Conservation (phyloP, 2,329 filamentous ascomycete species). For the Colletotrichum camelliae region DNA sequence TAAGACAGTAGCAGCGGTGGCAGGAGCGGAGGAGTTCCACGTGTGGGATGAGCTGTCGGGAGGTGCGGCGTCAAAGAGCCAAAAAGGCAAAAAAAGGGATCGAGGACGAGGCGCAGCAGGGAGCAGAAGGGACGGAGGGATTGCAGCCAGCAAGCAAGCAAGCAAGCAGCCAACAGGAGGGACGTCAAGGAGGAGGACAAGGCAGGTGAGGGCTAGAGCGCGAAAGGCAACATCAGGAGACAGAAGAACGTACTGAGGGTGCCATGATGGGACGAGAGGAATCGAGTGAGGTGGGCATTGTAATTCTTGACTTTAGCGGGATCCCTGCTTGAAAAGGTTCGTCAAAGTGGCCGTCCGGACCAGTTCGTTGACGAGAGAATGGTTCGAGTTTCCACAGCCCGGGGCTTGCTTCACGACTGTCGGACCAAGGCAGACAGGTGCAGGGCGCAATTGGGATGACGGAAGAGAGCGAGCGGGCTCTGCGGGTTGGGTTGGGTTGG, state of each 20-base stretch:
- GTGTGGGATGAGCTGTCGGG: not conserved
- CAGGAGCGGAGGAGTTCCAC: conserved; percentile 9
- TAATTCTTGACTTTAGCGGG: conserved; percentile 1
- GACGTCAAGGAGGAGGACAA: not conserved
- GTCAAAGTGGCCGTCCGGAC: conserved; percentile 2
- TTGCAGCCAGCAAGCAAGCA: not conserved
- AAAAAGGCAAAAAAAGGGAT: not conserved
- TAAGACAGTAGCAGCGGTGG: not conserved
- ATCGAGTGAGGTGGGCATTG: conserved; percentile 65
- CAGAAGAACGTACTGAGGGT: conserved; percentile 58
- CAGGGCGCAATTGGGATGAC: conserved; percentile 1
- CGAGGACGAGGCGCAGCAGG: not conserved
- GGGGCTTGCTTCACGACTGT: conserved; percentile 21
- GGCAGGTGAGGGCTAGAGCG: not conserved
- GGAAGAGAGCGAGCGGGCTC: not conserved
- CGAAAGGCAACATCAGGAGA: conserved; percentile 3
- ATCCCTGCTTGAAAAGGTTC: conserved; percentile 19
- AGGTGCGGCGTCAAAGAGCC: conserved; percentile 1
- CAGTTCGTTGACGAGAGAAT: conserved; percentile 4
- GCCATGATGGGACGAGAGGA: conserved; percentile 68
- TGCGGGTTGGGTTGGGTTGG: not conserved
- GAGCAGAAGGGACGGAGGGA: not conserved
- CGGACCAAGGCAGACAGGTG: conserved; percentile 9
- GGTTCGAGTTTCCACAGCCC: conserved; percentile 21
- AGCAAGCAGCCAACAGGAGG: not conserved